phyloP scores from a whole-genome alignment of 257 asterid genomes.

The Schizonepeta tenuifolia region DNA sequence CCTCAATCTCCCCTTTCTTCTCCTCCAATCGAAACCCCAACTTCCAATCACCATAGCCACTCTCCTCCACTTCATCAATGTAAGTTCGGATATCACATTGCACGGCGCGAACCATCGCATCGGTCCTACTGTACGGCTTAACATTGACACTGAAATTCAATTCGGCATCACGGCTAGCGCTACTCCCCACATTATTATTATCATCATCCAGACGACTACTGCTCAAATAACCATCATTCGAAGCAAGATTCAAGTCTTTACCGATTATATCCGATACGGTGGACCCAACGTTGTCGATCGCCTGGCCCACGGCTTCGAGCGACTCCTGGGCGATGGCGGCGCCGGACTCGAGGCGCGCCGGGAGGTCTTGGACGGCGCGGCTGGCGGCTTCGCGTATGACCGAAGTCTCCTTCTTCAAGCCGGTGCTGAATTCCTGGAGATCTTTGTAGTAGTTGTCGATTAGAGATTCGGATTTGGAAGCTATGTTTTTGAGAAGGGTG shows the following conservation, averaged over 20 bases:
- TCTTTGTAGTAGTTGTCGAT: constrained; percentile 76
- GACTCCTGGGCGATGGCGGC: constrained; percentile 89
- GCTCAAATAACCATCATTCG: constrained; percentile 42
- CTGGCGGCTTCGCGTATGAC: constrained; percentile 72
- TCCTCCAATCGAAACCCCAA: constrained; percentile 66
- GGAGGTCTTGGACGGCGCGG: constrained; percentile 77
- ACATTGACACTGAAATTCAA: constrained; percentile 27
- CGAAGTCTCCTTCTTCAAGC: constrained; percentile 65
- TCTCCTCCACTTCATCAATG: constrained; percentile 66
- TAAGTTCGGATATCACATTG: constrained; percentile 75
- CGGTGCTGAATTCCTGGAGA: constrained; percentile 76
- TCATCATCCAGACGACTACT: constrained; percentile 33
- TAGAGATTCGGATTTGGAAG: constrained; percentile 74
- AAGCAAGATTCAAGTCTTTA: constrained; percentile 58
- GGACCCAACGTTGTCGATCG: constrained; percentile 68
- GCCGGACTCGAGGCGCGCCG: constrained; percentile 77
- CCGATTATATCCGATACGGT: constrained; percentile 68
- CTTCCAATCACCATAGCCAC: constrained; percentile 64
- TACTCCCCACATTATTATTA: background rate
- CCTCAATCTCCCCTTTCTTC: constrained; percentile 56
- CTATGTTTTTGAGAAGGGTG: constrained; percentile 56
- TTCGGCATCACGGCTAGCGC: constrained; percentile 36
- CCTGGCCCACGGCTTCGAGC: constrained; percentile 84
- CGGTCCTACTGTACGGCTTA: constrained; percentile 80
- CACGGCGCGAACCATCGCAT: constrained; percentile 53